Evolutionary conservation across 352 stramenopile genomes (phyloP).

Genomic region (Phytophthora pisi): DNA sequence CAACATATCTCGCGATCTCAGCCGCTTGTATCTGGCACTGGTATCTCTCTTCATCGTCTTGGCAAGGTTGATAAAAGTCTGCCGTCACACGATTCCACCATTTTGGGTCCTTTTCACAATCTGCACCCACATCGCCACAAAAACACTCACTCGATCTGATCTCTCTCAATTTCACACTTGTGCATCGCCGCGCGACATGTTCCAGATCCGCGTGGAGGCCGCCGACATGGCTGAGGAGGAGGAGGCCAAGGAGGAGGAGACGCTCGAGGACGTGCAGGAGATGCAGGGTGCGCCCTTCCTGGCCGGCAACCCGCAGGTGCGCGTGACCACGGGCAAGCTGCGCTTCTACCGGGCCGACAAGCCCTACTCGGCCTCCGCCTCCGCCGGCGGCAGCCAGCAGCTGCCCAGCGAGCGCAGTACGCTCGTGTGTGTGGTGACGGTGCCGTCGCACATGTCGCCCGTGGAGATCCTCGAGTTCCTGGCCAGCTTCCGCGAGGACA

Average conservation of each 20-base stretch:
- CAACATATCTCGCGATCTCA: neutral
- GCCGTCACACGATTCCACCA: neutral
- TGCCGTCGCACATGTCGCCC: constrained; percentile 85
- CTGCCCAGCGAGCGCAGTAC: constrained; percentile 75
- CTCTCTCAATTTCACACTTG: neutral
- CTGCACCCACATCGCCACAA: neutral
- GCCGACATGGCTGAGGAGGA: constrained; percentile 51
- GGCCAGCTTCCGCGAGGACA: constrained; percentile 71
- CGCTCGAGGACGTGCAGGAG: constrained; percentile 24
- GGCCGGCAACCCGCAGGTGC: constrained; percentile 80
- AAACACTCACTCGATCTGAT: neutral
- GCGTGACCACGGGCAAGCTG: constrained; percentile 75
- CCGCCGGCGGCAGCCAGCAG: constrained; percentile 30
- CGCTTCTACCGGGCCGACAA: constrained; percentile 83
- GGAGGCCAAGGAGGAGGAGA: constrained; percentile 41
- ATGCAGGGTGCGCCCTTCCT: constrained; percentile 58
- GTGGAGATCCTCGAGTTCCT: constrained; percentile 88
- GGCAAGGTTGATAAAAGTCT: neutral
- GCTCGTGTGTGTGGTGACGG: constrained; percentile 82
- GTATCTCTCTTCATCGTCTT: no score
- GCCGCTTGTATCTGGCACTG: neutral
- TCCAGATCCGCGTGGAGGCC: constrained; percentile 84
- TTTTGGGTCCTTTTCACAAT: neutral
- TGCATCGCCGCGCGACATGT: constrained; percentile 47
- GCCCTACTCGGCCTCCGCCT: constrained; percentile 36